Conservation (phyloP, 2,329 filamentous ascomycete species). For the Curvularia sp. region DNA sequence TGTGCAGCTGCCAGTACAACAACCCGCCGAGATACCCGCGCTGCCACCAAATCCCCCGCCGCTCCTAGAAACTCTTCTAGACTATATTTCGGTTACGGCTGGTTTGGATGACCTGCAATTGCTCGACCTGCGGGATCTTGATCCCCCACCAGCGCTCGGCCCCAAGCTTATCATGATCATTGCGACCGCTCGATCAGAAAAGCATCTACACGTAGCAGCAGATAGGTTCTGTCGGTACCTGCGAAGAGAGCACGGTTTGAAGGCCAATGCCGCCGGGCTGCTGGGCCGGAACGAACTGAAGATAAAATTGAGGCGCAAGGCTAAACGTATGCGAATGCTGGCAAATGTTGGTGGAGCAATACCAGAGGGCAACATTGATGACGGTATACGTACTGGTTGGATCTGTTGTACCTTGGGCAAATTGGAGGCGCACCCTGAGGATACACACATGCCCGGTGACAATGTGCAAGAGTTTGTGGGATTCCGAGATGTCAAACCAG, state of each 20-base stretch:
- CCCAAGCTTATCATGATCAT: conserved; percentile 91
- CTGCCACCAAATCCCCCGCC: conserved; percentile 73
- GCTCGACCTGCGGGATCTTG: conserved; percentile 81
- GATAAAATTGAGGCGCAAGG: conserved; percentile 79
- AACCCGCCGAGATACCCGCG: conserved; percentile 65
- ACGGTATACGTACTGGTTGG: conserved; percentile 93
- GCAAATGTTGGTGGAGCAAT: conserved; percentile 67
- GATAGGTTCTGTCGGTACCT: conserved; percentile 90
- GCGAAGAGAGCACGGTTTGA: conserved; percentile 72
- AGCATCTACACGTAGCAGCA: conserved; percentile 89
- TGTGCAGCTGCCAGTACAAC: conserved; percentile 49
- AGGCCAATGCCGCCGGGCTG: conserved; percentile 83
- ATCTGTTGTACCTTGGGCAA: conserved; percentile 89
- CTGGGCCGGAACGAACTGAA: conserved; percentile 91
- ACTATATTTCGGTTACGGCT: conserved; percentile 82
- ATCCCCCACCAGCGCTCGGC: conserved; percentile 86
- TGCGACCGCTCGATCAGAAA: conserved; percentile 87
- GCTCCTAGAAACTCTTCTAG: conserved; percentile 73
- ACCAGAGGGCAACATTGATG: conserved; percentile 70
- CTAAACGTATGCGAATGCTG: conserved; percentile 80
- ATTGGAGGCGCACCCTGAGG: conserved; percentile 63
- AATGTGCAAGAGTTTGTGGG: conserved; percentile 70
- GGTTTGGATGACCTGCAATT: conserved; percentile 83
- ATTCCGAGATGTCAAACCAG: conserved; percentile 69
- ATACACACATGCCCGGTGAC: conserved; percentile 39